Percentiles rank a stretch among this genome's conserved stretches.
These are phyloP conservation scores for Aspergillus cejpii DNA, from an alignment of 2,329 filamentous ascomycete genomes.

Conservation along the genomic window DNA sequence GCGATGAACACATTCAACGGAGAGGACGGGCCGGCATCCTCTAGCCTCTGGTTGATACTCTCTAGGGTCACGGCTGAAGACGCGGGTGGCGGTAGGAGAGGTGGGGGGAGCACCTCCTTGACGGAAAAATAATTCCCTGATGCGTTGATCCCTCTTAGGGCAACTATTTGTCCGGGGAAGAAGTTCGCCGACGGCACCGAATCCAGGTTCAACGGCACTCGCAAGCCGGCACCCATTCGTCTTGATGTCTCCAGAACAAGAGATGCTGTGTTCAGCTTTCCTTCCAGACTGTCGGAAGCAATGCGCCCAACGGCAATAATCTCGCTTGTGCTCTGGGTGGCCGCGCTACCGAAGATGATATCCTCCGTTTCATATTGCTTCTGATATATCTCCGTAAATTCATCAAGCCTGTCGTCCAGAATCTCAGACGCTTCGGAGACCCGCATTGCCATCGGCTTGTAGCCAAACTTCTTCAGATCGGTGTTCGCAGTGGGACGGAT, in stretches of 20 bases:
- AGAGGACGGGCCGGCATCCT: conserved; percentile 54
- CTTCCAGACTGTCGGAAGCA: conserved; percentile 76
- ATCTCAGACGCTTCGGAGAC: conserved; percentile 86
- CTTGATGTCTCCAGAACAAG: conserved; percentile 84
- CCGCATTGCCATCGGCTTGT: conserved; percentile 93
- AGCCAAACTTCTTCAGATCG: conserved; percentile 82
- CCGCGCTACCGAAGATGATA: conserved; percentile 77
- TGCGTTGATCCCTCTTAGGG: conserved; percentile 76
- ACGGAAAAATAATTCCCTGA: conserved; percentile 78
- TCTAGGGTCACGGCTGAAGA: conserved; percentile 61
- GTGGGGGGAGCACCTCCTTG: conserved; percentile 66
- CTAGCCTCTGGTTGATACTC: conserved; percentile 61
- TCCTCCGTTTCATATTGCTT: conserved; percentile 70
- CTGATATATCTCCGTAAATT: conserved; percentile 69
- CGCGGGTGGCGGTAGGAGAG: conserved; percentile 66
- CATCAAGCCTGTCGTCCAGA: conserved; percentile 90
- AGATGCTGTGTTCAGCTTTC: conserved; percentile 76
- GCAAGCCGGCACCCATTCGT: conserved; percentile 70
- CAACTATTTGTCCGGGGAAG: conserved; percentile 92
- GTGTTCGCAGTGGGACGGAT: conserved; percentile 80
- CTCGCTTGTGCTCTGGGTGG: conserved; percentile 74
- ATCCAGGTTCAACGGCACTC: conserved; percentile 72
- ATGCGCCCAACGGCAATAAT: conserved; percentile 88
- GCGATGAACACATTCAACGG: conserved; percentile 73
- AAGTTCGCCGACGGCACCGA: conserved; percentile 66